Evolutionary conservation across 2,329 filamentous ascomycete genomes (phyloP).

Genomic region (Rugonectria rugulosa): DNA sequence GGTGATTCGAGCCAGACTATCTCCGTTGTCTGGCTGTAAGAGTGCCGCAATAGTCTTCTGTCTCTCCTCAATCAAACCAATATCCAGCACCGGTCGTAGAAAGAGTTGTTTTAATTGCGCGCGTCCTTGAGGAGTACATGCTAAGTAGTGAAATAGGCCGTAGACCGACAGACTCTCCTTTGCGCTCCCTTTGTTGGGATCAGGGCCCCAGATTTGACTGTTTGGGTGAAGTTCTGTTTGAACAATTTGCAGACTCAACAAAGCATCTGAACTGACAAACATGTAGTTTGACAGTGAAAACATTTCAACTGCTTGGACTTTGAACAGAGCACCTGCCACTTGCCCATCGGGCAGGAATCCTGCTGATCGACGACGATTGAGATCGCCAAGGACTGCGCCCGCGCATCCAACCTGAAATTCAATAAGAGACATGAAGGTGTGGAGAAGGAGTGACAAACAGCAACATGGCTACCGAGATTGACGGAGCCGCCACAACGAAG

Average conservation of each 20-base stretch:
- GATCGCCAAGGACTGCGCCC: conserved; percentile 82
- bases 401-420: conserved; percentile 78
- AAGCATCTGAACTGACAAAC: conserved; percentile 82
- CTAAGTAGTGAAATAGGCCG: conserved; percentile 79
- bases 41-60: conserved; percentile 75
- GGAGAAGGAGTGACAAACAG: conserved; percentile 53
- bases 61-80: conserved; percentile 73
- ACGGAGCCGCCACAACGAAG: conserved; percentile 75
- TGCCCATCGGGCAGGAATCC: conserved; percentile 69
- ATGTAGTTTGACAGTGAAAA: conserved; percentile 73
- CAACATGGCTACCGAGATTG: conserved; percentile 76
- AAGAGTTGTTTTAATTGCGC: conserved; percentile 79
- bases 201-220: conserved; percentile 72
- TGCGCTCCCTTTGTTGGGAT: conserved; percentile 57
- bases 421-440: conserved; percentile 12
- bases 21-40: conserved; percentile 70
- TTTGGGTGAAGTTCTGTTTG: conserved; percentile 85
- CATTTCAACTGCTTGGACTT: conserved; percentile 73
- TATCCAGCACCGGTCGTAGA: conserved; percentile 76
- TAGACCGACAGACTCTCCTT: conserved; percentile 88
- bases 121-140: conserved; percentile 82
- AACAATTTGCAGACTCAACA: conserved; percentile 85
- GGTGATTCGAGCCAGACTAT: conserved; percentile 61
- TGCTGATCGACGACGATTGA: conserved; percentile 68
- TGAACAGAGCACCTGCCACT: conserved; percentile 58